Base-by-base conservation (phyloP, 768 basidiomycete genomes). In the Trametes meyenii region DNA sequence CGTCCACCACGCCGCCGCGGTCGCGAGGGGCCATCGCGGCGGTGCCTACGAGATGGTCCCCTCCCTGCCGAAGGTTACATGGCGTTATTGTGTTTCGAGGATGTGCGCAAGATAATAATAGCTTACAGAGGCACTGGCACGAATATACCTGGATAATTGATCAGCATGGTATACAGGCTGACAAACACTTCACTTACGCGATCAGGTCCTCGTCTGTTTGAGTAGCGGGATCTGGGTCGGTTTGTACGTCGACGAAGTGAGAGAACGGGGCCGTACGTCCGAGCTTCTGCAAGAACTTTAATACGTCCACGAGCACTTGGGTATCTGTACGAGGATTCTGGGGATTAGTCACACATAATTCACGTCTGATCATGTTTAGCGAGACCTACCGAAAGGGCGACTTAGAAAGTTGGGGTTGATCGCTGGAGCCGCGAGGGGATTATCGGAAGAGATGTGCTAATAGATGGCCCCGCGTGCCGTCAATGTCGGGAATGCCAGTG, bases 1-100 rank as follows among this genome's bases (percentile, higher is more conserved):
- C n/a, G 43, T 50, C 54, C 10, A 61, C 60, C 4, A 61, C 60
- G 23, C 39, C 39, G 39, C 39, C 39, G 3, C 13, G 14, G 5
- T 40, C 14, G 3, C 39, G 39, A 12, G 39, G 39, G 3, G 39
- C 39, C 39, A 5, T 3, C 3, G 39, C 39, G 11, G 39, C 39
- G 12, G 46, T 49, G 26, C 46, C 46, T 24, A 49, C 23, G 10
- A 29, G 26, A 23, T 49, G 46, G 24, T 49, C 26, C 2, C 46
- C 46, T 8, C 23, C 26, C 46, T 49, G 17, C 26, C n/a, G n/a
- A n/a, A n/a, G n/a, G n/a, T 14, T n/a, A n/a, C 39, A n/a, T n/a
- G n/a, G n/a, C n/a, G n/a, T n/a, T n/a, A n/a, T 40, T 14, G 17
- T 14, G 17, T n/a, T 12, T 13, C 39, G 2, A 13, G 17, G n/a